A percentile compares a stretch with the other conserved stretches of the same genome.
Conservation (phyloP, 2,329 filamentous ascomycete genomes). For the Metarhizium anisopliae region DNA sequence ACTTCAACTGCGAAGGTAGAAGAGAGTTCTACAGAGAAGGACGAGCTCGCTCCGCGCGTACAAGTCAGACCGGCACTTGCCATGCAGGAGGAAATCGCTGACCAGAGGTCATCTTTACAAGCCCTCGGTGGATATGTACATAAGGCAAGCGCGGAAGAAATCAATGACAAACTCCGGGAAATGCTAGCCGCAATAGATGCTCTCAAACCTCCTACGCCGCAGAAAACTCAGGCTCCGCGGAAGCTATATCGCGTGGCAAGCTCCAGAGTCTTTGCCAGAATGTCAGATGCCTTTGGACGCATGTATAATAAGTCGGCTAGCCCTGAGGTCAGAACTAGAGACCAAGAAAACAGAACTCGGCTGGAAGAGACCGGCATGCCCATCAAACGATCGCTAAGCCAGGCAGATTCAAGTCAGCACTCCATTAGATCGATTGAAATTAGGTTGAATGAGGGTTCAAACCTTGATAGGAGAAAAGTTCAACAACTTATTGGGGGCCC, state of each 20-base stretch:
- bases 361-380: neutral
- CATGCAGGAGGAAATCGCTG: neutral
- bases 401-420: conserved; percentile 4
- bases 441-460: conserved; percentile 24
- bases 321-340: conserved; percentile 10
- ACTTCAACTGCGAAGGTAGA: neutral
- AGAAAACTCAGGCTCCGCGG: conserved; percentile 8
- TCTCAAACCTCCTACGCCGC: conserved; percentile 20
- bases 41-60: neutral
- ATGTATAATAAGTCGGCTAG: conserved; percentile 18
- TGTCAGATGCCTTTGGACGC: conserved; percentile 24
- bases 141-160: conserved; percentile 13
- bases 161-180: conserved; percentile 24
- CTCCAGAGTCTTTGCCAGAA: conserved; percentile 23
- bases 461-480: conserved; percentile 25
- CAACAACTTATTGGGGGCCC: conserved; percentile 9
- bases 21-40: neutral
- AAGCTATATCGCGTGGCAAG: conserved; percentile 20
- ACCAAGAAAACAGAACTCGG: neutral
- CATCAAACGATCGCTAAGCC: neutral
- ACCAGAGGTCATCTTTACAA: neutral
- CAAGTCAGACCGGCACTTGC: neutral
- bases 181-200: conserved; percentile 28
- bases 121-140: neutral
- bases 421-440: conserved; percentile 23